Conservation (phyloP, 768 basidiomycete species). For the Leccinum subgranulosum region DNA sequence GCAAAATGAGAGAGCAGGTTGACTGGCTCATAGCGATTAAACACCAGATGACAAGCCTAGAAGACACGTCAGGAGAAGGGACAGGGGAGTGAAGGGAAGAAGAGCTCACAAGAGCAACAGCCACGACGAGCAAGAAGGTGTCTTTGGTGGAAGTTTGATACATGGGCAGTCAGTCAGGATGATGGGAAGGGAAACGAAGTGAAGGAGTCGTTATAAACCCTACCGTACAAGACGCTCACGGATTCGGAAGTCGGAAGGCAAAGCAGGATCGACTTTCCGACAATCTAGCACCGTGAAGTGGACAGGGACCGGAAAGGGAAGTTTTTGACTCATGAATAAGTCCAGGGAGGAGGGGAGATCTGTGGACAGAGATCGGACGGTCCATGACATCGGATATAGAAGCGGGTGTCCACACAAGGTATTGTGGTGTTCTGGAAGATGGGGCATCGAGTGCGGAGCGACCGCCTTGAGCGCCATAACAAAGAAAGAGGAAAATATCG, state of each 20-base stretch:
- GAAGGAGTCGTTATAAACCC: slow-evolving; percentile 21
- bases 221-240: slow-evolving; percentile 24
- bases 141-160: slow-evolving; percentile 16
- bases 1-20: slow-evolving; percentile 24
- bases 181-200: slow-evolving; percentile 17
- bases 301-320: slow-evolving; percentile 20
- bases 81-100: background rate
- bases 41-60: slow-evolving; percentile 30
- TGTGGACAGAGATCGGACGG: slow-evolving; percentile 16
- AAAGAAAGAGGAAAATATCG: slow-evolving; percentile 33
- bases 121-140: slow-evolving; percentile 16
- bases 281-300: slow-evolving; percentile 29
- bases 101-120: slow-evolving; percentile 24
- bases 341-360: slow-evolving; percentile 10
- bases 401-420: slow-evolving; percentile 1
- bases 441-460: slow-evolving; percentile 24
- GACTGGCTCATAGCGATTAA: slow-evolving; percentile 32
- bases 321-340: slow-evolving; percentile 22
- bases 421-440: slow-evolving; percentile 21
- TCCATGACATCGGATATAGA: slow-evolving; percentile 18
- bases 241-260: slow-evolving; percentile 30
- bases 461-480: slow-evolving; percentile 25
- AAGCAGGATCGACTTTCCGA: slow-evolving; percentile 35
- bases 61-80: slow-evolving; percentile 8
- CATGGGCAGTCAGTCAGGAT: slow-evolving; percentile 17